phyloP scores from a whole-genome alignment of 768 basidiomycete species.

The Gloeophyllum trabeum region DNA sequence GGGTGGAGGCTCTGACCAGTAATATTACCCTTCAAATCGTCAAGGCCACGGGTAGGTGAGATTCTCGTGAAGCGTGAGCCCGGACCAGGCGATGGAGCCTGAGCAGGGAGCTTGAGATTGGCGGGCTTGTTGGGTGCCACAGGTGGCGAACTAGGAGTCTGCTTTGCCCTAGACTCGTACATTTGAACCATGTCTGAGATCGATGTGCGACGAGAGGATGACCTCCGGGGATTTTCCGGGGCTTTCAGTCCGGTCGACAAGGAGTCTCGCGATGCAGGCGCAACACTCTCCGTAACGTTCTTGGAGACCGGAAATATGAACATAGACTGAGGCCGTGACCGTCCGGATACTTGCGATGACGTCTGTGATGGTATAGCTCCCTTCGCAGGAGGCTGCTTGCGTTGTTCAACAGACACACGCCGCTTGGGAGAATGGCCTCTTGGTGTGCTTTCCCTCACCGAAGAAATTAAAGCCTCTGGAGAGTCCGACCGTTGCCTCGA shows the following conservation, averaged over 20 bases:
- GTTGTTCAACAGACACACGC: too few relatives aligned
- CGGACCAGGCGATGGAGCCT: slow-evolving; percentile 12
- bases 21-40: too few relatives aligned
- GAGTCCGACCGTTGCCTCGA: too few relatives aligned
- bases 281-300: too few relatives aligned
- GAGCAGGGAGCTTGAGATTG: slow-evolving; percentile 10
- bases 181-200: slow-evolving; percentile 82
- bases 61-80: slow-evolving; percentile 10
- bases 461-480: too few relatives aligned
- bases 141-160: slow-evolving; percentile 15
- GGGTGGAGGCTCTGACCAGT: too few relatives aligned
- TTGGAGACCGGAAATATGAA: slow-evolving; percentile 47
- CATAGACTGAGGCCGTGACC: slow-evolving; percentile 75
- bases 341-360: slow-evolving; percentile 7
- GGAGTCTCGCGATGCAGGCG: too few relatives aligned
- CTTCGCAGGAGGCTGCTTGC: too few relatives aligned
- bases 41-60: slow-evolving; percentile 7
- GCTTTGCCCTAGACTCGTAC: slow-evolving; percentile 57
- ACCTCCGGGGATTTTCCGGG: slow-evolving; percentile 30
- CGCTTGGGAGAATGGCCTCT: too few relatives aligned
- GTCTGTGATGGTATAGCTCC: too few relatives aligned
- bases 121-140: slow-evolving; percentile 18
- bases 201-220: slow-evolving; percentile 49
- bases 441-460: too few relatives aligned
- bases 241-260: too few relatives aligned